Evolutionary conservation across 2,329 filamentous ascomycete species (phyloP).

Genomic region (Trichophyton mentagrophytes): DNA sequence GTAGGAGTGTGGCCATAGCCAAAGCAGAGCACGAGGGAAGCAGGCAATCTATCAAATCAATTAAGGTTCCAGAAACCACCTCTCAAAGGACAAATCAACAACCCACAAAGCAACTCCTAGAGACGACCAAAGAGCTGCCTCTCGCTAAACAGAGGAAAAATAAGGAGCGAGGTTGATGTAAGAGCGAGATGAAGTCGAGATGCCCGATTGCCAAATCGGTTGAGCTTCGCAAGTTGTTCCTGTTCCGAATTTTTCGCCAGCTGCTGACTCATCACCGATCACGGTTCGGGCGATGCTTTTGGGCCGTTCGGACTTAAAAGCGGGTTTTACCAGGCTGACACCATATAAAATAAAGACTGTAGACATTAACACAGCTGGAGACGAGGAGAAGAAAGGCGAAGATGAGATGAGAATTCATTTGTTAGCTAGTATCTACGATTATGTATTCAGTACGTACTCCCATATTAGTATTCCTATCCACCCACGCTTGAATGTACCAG

Average conservation of each 20-base stretch:
- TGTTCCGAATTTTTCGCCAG: conserved; percentile 1
- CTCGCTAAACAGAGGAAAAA: neutral
- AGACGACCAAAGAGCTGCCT: neutral
- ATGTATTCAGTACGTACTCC: neutral
- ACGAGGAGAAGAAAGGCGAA: neutral
- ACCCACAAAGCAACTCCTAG: neutral
- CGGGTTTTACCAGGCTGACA: too few relatives aligned
- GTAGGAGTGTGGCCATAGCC: conserved; percentile 54
- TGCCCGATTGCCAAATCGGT: neutral
- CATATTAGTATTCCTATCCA: neutral
- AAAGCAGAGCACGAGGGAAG: conserved; percentile 12
- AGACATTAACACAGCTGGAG: neutral
- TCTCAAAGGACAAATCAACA: neutral
- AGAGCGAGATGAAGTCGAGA: neutral
- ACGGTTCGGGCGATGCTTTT: neutral
- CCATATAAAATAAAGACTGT: too few relatives aligned
- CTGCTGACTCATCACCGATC: conserved; percentile 1
- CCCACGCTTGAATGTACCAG: neutral
- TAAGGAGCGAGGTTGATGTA: neutral
- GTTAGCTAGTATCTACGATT: neutral
- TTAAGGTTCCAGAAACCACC: neutral
- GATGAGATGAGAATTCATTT: neutral
- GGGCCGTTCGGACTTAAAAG: neutral
- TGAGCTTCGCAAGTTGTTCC: conserved; percentile 1
- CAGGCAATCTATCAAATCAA: neutral